Evolutionary conservation across 805 yeast species (phyloP).

Genomic region (Candida anglica): DNA sequence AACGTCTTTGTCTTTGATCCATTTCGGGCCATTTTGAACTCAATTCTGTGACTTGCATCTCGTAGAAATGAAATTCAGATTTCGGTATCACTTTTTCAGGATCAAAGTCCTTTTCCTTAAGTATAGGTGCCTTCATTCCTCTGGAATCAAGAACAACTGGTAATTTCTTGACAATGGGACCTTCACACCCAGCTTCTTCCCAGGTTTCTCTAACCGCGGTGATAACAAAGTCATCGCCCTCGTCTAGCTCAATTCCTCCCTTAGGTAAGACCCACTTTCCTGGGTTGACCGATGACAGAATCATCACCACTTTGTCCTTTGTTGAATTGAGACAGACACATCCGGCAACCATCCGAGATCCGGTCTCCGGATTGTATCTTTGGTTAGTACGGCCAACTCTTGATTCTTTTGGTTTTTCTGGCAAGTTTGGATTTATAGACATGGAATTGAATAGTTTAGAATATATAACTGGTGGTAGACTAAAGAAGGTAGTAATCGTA

Average conservation of each 20-base stretch:
- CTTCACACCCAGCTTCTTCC: conserved; percentile 95
- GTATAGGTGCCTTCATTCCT: conserved; percentile 35
- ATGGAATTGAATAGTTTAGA: not conserved
- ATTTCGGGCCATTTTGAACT: conserved; percentile 75
- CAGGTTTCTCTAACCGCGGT: conserved; percentile 88
- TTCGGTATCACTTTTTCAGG: conserved; percentile 52
- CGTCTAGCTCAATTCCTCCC: conserved; percentile 93
- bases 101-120: conserved; percentile 28
- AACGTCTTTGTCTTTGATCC: conserved; percentile 55
- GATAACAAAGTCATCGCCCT: conserved; percentile 40
- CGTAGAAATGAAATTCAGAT: conserved; percentile 86
- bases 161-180: conserved; percentile 50
- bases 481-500: too few species aligned
- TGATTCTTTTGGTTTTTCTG: conserved; percentile 16
- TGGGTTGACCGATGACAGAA: conserved; percentile 66
- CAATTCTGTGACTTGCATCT: conserved; percentile 58
- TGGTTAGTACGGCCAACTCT: conserved; percentile 60
- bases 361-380: conserved; percentile 53
- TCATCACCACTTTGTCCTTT: conserved; percentile 65
- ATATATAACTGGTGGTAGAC: not conserved
- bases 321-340: conserved; percentile 66
- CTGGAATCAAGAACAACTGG: conserved; percentile 64
- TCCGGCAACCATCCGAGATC: conserved; percentile 91
- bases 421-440: conserved; percentile 4
- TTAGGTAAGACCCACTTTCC: conserved; percentile 88